Evolutionary conservation across 1,284 basidiomycete genomes (phyloP).

Genomic region (Moesziomyces sp.): DNA sequence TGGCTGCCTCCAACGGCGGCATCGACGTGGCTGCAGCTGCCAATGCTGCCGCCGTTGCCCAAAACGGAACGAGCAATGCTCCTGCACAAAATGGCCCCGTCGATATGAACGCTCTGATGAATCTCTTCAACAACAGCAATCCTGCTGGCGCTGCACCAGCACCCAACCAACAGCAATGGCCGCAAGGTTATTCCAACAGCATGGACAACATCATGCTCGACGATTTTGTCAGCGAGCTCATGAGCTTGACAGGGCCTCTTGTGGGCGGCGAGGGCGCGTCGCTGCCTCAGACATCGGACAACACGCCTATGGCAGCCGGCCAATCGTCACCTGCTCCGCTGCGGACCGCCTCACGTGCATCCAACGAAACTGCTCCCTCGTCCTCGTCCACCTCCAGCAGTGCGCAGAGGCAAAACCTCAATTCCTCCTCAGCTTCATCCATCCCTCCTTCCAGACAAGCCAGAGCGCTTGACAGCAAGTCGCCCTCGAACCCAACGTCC

Average conservation of each 20-base stretch:
- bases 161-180: constrained; percentile 15
- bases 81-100: constrained; percentile 12
- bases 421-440: neutral
- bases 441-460: neutral
- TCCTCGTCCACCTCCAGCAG: constrained; percentile 3
- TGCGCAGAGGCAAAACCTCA: neutral
- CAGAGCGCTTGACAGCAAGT: neutral
- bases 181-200: constrained; percentile 27
- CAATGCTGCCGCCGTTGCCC: neutral
- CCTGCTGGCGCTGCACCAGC: constrained; percentile 5
- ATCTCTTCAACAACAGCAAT: constrained; percentile 24
- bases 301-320: constrained; percentile 18
- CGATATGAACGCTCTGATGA: constrained; percentile 31
- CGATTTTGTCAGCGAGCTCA: constrained; percentile 53
- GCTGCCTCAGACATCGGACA: constrained; percentile 11
- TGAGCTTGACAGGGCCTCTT: constrained; percentile 43
- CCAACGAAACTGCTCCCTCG: constrained; percentile 2
- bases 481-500: neutral
- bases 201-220: constrained; percentile 55
- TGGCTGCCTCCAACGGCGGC: constrained; percentile 6
- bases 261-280: constrained; percentile 18
- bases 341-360: neutral
- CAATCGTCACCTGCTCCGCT: constrained; percentile 13
- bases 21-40: constrained; percentile 2
- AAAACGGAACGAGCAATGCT: constrained; percentile 6